phyloP scores from a whole-genome alignment of 768 basidiomycete genomes.

The Dentipellis sp. region DNA sequence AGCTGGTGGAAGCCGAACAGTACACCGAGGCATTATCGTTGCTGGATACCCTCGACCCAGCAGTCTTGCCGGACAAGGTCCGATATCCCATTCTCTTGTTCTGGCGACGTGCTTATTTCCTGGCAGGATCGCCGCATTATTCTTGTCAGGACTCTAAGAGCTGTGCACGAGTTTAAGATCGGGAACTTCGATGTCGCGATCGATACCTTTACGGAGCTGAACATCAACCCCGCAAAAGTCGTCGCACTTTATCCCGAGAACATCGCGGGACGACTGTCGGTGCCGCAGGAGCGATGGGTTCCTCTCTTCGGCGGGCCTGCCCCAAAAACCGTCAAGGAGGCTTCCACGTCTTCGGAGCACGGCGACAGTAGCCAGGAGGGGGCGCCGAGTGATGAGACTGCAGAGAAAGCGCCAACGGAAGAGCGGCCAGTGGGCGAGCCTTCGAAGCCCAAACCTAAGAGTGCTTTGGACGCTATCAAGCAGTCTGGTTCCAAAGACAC shows the following conservation, averaged over 20 bases:
- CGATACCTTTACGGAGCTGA: conserved; percentile 78
- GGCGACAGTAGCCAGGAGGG: conserved; percentile 1
- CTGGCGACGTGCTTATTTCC: background rate
- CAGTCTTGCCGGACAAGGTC: conserved; percentile 57
- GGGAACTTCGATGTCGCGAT: conserved; percentile 72
- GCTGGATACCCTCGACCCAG: conserved; percentile 58
- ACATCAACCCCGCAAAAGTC: conserved; percentile 91
- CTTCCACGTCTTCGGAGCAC: conserved; percentile 4
- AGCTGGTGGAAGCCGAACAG: conserved; percentile 56
- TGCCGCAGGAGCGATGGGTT: conserved; percentile 68
- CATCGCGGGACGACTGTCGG: conserved; percentile 70
- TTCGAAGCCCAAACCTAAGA: conserved; percentile 43
- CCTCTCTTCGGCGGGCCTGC: conserved; percentile 73
- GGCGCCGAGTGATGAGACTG: background rate
- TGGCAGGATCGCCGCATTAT: conserved; percentile 44
- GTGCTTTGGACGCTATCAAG: conserved; percentile 45
- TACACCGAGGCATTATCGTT: conserved; percentile 79
- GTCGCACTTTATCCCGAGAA: conserved; percentile 79
- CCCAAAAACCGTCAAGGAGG: conserved; percentile 18
- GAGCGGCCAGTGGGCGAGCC: conserved; percentile 23
- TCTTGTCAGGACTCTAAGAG: conserved; percentile 63
- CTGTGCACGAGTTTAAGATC: conserved; percentile 65
- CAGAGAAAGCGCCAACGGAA: conserved; percentile 3
- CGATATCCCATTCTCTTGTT: background rate
- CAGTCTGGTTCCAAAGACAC: conserved; percentile 45